Evolutionary conservation across 306 rosid genomes (phyloP).

Genomic region (Notholithocarpus densiflorus): DNA sequence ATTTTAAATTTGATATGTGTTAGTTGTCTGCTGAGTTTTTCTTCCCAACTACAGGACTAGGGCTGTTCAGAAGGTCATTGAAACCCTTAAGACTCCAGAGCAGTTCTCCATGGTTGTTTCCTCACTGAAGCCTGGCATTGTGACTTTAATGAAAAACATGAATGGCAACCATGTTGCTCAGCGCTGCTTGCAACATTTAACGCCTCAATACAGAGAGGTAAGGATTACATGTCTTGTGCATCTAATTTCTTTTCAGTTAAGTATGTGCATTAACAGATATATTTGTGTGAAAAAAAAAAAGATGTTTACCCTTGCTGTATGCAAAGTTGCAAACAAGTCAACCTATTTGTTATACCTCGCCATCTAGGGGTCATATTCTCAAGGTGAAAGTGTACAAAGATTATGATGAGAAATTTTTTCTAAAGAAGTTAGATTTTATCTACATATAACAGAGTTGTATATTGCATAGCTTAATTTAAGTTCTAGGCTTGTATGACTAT

Average conservation of each 20-base stretch:
- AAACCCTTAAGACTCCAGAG: slow-evolving; percentile 48
- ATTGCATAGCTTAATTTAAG: neutral
- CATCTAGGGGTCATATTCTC: neutral
- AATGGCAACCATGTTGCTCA: slow-evolving; percentile 64
- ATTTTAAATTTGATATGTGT: neutral
- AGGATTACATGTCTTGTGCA: neutral
- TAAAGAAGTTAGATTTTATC: neutral
- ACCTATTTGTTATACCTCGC: neutral
- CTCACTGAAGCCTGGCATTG: slow-evolving; percentile 40
- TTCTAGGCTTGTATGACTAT: neutral
- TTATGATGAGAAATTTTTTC: neutral
- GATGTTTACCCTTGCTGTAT: neutral
- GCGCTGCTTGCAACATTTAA: slow-evolving; percentile 49
- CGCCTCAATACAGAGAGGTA: slow-evolving; percentile 40
- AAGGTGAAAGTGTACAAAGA: neutral
- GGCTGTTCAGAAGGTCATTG: slow-evolving; percentile 62
- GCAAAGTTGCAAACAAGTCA: neutral
- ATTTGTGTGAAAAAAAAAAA: neutral
- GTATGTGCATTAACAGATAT: neutral
- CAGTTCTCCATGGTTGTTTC: slow-evolving; percentile 48
- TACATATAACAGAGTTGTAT: neutral
- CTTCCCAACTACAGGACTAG: slow-evolving; percentile 44
- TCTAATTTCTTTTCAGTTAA: neutral
- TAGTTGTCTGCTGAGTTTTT: neutral
- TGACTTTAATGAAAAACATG: slow-evolving; percentile 43